Evolutionary conservation across 352 stramenopile genomes (phyloP).

Genomic region (Pilasporangium apinafurcum): DNA sequence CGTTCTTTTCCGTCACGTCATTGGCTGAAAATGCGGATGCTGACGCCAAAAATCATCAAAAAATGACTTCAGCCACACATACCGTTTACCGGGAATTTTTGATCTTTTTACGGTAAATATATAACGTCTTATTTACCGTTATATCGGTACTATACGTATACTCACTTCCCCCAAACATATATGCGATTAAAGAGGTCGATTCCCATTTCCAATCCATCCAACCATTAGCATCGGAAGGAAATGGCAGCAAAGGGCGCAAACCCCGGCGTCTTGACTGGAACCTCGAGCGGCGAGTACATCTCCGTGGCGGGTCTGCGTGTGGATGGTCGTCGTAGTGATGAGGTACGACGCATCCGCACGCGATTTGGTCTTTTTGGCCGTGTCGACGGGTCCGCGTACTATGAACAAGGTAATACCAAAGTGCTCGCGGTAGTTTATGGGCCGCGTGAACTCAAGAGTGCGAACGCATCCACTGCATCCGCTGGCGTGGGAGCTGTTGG

Average conservation of each 20-base stretch:
- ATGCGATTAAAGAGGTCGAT: no score
- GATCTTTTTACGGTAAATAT: no score
- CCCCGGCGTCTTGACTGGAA: constrained; percentile 46
- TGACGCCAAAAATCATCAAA: no score
- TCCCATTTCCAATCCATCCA: no score
- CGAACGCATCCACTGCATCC: constrained; percentile 17
- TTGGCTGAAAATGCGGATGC: background rate
- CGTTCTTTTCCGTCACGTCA: background rate
- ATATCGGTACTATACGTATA: no score
- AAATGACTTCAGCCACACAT: no score
- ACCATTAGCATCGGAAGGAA: no score
- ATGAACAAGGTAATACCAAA: constrained; percentile 88
- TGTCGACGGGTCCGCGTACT: constrained; percentile 84
- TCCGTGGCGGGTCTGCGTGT: constrained; percentile 78
- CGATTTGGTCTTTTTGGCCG: constrained; percentile 81
- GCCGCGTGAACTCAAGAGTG: constrained; percentile 65
- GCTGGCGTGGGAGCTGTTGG: constrained; percentile 41
- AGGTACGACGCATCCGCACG: constrained; percentile 79
- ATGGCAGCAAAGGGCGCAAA: constrained; percentile 63
- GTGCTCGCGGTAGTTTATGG: constrained; percentile 86
- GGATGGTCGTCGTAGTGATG: constrained; percentile 76
- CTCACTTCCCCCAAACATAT: no score
- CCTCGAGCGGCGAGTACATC: constrained; percentile 68
- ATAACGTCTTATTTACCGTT: no score
- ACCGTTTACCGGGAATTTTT: no score